A percentile compares a stretch with the other conserved stretches of the same genome.
These are phyloP conservation scores for Epicoccum nigrum DNA, from an alignment of 2,329 filamentous ascomycete species.

Conservation along the genomic window DNA sequence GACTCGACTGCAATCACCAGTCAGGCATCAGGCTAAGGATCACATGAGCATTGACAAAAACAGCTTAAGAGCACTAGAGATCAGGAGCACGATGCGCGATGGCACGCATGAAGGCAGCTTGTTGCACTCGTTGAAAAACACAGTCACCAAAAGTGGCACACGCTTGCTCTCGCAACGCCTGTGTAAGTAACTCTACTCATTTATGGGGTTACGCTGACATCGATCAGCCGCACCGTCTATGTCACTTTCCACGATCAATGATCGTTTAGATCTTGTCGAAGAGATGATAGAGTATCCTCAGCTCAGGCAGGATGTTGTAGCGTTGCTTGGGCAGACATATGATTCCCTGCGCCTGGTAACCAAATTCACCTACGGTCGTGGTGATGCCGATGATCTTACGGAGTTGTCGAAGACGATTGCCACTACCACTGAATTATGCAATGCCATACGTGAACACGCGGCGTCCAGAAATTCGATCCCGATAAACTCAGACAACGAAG, in stretches of 20 bases:
- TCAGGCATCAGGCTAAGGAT: conserved; percentile 74
- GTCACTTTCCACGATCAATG: conserved; percentile 77
- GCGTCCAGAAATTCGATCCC: conserved; percentile 24
- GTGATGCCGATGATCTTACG: conserved; percentile 90
- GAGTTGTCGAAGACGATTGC: conserved; percentile 81
- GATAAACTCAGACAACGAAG: conserved; percentile 7
- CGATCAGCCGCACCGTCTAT: conserved; percentile 77
- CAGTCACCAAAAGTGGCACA: conserved; percentile 89
- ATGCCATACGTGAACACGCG: conserved; percentile 34
- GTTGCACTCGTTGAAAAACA: conserved; percentile 85
- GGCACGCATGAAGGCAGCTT: conserved; percentile 80
- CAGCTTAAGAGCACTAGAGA: conserved; percentile 86
- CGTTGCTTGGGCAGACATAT: conserved; percentile 74
- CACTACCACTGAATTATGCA: conserved; percentile 70
- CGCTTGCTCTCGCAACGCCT: conserved; percentile 83
- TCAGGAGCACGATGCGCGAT: conserved; percentile 84
- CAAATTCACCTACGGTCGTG: conserved; percentile 89
- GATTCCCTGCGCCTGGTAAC: conserved; percentile 91
- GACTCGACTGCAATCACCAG: conserved; percentile 83
- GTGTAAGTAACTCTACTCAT: conserved; percentile 53
- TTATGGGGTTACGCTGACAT: background rate
- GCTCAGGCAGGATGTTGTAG: conserved; percentile 71
- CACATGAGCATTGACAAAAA: conserved; percentile 92
- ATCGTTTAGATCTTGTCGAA: conserved; percentile 80
- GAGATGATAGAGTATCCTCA: conserved; percentile 70